Evolutionary conservation across 2,329 filamentous ascomycete genomes (phyloP).

Genomic region (Fusarium sp.): DNA sequence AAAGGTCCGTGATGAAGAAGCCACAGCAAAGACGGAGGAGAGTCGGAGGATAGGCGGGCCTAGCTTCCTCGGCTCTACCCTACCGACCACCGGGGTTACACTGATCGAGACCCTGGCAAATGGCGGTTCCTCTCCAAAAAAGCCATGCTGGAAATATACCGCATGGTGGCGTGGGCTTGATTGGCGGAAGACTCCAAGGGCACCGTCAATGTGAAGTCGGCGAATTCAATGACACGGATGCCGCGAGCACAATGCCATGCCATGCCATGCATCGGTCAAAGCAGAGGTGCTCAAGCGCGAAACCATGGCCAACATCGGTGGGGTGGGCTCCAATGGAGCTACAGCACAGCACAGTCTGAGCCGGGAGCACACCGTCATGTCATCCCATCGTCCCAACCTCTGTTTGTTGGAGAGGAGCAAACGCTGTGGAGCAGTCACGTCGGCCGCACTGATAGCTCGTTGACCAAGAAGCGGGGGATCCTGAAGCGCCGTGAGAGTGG

Average conservation of each 20-base stretch:
- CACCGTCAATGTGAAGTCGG: slow-evolving; percentile 29
- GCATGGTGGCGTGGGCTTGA: slow-evolving; percentile 33
- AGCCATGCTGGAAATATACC: slow-evolving; percentile 41
- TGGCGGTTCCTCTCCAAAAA: slow-evolving; percentile 24
- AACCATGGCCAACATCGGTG: slow-evolving; percentile 39
- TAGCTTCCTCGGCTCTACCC: slow-evolving; percentile 43
- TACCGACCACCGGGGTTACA: slow-evolving; percentile 40
- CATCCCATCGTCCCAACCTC: slow-evolving; percentile 28
- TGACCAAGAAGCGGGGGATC: slow-evolving; percentile 39
- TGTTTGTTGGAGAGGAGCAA: slow-evolving; percentile 22
- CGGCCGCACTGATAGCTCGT: slow-evolving; percentile 37
- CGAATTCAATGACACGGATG: slow-evolving; percentile 34
- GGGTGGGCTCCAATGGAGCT: slow-evolving; percentile 24
- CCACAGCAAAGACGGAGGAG: slow-evolving; percentile 16
- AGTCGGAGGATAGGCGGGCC: slow-evolving; percentile 42
- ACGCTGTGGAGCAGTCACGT: slow-evolving; percentile 33
- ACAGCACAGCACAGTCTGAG: slow-evolving; percentile 9
- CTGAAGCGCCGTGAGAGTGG: slow-evolving; percentile 26
- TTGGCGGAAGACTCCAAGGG: slow-evolving; percentile 36
- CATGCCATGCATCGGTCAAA: slow-evolving; percentile 3
- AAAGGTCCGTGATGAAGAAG: slow-evolving; percentile 13
- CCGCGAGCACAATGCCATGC: slow-evolving; percentile 9
- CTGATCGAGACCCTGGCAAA: slow-evolving; percentile 41
- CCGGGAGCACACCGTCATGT: slow-evolving; percentile 33
- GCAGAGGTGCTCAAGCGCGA: slow-evolving; percentile 33